Evolutionary conservation across 352 stramenopile genomes (phyloP).

Genomic region (Hyaloperonospora brassicae): DNA sequence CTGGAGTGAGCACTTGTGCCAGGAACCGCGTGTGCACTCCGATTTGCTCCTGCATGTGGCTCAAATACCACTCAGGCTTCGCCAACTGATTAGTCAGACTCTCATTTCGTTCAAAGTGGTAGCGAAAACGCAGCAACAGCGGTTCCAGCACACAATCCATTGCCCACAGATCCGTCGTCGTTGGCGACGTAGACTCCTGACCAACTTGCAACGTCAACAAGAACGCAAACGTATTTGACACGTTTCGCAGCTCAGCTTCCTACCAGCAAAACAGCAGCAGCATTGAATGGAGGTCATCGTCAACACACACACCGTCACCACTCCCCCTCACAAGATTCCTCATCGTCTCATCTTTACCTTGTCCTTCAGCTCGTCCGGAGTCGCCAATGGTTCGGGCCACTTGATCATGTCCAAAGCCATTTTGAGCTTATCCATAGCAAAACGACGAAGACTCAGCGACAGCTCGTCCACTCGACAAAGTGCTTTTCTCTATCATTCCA

Average conservation of each 20-base stretch:
- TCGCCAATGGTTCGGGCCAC: slow-evolving; percentile 38
- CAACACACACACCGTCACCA: neutral
- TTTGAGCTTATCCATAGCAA: slow-evolving; percentile 50
- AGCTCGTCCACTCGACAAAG: slow-evolving; percentile 36
- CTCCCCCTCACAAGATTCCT: slow-evolving; percentile 5
- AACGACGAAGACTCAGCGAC: slow-evolving; percentile 37
- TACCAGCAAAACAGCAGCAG: slow-evolving; percentile 7
- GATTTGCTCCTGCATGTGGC: slow-evolving; percentile 50
- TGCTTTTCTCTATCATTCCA: slow-evolving; percentile 32
- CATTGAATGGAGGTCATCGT: neutral
- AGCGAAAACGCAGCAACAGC: slow-evolving; percentile 53
- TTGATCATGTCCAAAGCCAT: slow-evolving; percentile 30
- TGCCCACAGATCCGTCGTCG: slow-evolving; percentile 41
- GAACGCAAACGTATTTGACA: slow-evolving; percentile 43
- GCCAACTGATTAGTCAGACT: slow-evolving; percentile 64
- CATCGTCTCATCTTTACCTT: slow-evolving; percentile 14
- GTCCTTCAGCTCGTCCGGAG: slow-evolving; percentile 23
- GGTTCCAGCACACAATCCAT: slow-evolving; percentile 56
- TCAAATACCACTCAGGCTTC: slow-evolving; percentile 73
- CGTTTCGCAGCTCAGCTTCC: slow-evolving; percentile 21
- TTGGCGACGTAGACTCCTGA: slow-evolving; percentile 21
- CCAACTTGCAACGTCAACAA: slow-evolving; percentile 51
- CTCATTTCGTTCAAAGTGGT: slow-evolving; percentile 60
- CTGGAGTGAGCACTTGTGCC: slow-evolving; percentile 30
- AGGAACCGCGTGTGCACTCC: slow-evolving; percentile 41